A percentile compares a stretch with the other conserved stretches of the same genome.
phyloP scores from a whole-genome alignment of 192 early-diverging fungal species.

The Phlyctochytrium planicorne region DNA sequence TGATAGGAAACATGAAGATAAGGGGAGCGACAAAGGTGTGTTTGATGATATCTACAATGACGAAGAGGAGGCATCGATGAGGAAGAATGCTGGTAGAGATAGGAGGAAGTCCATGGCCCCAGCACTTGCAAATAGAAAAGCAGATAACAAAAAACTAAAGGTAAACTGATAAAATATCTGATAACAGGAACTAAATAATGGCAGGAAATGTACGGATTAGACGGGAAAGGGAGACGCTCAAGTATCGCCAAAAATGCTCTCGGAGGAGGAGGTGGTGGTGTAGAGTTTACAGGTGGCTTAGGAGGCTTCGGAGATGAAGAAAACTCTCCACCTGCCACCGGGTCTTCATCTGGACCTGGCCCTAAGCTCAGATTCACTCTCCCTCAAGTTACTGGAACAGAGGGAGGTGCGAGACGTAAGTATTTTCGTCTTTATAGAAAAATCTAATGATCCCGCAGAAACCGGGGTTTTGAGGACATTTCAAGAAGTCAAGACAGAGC shows the following conservation, averaged over 20 bases:
- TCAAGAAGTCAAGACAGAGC: background rate
- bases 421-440: too few species aligned
- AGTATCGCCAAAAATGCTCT: background rate
- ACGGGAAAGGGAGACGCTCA: background rate
- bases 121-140: background rate
- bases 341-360: background rate
- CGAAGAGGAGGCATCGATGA: background rate
- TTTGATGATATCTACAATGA: background rate
- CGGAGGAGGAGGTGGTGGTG: too few species aligned
- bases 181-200: too few species aligned
- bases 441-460: too few species aligned
- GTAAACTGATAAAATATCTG: too few species aligned
- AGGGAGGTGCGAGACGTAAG: background rate
- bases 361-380: background rate
- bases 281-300: too few species aligned
- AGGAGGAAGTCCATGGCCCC: background rate
- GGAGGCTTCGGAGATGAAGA: background rate
- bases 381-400: background rate
- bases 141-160: background rate
- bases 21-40: background rate
- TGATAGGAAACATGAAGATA: background rate
- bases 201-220: constrained; percentile 1
- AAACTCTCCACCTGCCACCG: background rate
- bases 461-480: background rate
- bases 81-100: background rate